Percentiles rank a stretch among this genome's conserved stretches.
These are phyloP conservation scores for Paramecium pentaurelia DNA, from an alignment of 73 alveolate species.

Conservation along the genomic window DNA sequence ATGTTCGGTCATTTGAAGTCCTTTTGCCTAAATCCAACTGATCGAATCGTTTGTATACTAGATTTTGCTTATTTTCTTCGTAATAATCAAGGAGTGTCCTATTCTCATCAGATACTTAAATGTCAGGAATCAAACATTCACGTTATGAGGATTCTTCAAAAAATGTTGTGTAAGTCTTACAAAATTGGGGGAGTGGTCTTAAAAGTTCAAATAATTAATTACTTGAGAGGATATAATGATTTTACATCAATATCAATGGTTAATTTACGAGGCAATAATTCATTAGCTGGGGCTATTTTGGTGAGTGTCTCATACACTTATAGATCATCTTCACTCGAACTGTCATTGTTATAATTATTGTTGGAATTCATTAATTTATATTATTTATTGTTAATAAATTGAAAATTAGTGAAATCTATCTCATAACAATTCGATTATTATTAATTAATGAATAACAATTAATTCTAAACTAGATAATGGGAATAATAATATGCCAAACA, in stretches of 20 bases:
- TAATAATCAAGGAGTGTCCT: not conserved
- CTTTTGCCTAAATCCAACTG: conserved; percentile 13
- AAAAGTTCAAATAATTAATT: not conserved
- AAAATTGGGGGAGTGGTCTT: not conserved
- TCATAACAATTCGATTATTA: not conserved
- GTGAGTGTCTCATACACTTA: conserved; percentile 18
- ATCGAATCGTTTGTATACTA: conserved; percentile 31
- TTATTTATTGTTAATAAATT: not conserved
- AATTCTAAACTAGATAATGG: not conserved
- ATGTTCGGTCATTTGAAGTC: not conserved
- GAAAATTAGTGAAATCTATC: not conserved
- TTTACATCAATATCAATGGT: conserved; percentile 9
- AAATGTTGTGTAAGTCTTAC: not conserved
- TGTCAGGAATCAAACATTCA: not conserved
- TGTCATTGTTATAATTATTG: conserved; percentile 17
- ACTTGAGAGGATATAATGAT: conserved; percentile 23
- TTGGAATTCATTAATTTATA: not conserved
- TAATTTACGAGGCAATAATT: conserved; percentile 27
- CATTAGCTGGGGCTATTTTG: conserved; percentile 1
- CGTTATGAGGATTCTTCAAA: not conserved
- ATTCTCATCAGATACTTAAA: not conserved
- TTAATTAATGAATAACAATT: not conserved
- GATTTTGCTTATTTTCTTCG: conserved; percentile 11
- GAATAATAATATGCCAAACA: not conserved
- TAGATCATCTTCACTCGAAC: conserved; percentile 38